These are phyloP conservation scores for Hypericum perforatum DNA, from an alignment of 345 rosid species.

Conservation along the genomic window DNA sequence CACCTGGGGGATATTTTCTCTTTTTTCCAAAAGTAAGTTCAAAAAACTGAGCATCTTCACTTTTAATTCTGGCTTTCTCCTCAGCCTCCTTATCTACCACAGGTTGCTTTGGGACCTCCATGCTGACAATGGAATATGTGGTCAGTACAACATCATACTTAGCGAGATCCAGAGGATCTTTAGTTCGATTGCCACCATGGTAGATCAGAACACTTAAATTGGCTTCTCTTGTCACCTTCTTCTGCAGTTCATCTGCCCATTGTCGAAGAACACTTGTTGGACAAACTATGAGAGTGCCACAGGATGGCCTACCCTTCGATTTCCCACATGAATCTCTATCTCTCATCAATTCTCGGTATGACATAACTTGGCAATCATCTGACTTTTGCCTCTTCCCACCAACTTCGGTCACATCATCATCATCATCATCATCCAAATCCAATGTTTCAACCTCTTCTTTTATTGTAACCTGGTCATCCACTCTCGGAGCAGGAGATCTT, in stretches of 20 bases:
- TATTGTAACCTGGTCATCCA: conserved; percentile 23
- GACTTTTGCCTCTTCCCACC: conserved; percentile 20
- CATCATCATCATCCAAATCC: conserved; percentile 65
- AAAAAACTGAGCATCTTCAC: conserved; percentile 24
- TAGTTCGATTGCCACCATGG: conserved; percentile 86
- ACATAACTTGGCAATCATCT: conserved; percentile 16
- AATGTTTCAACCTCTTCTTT: conserved; percentile 44
- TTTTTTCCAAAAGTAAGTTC: conserved; percentile 40
- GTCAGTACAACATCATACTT: conserved; percentile 93
- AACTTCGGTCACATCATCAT: conserved; percentile 19
- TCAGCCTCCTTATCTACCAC: conserved; percentile 51
- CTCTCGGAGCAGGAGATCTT: conserved; percentile 35
- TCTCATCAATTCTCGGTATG: conserved; percentile 14
- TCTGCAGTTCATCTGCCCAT: conserved; percentile 79
- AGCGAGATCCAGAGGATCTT: conserved; percentile 68
- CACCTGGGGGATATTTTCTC: conserved; percentile 43
- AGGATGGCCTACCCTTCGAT: conserved; percentile 70
- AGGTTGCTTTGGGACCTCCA: conserved; percentile 95
- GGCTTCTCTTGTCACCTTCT: conserved; percentile 62
- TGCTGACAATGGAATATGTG: conserved; percentile 88
- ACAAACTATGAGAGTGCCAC: conserved; percentile 95
- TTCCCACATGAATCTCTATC: conserved; percentile 20
- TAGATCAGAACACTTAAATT: conserved; percentile 72
- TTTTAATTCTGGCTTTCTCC: conserved; percentile 38
- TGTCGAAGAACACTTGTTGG: conserved; percentile 96